Base-by-base conservation (phyloP, 257 asterid species). In the Solanum medicagineum region DNA sequence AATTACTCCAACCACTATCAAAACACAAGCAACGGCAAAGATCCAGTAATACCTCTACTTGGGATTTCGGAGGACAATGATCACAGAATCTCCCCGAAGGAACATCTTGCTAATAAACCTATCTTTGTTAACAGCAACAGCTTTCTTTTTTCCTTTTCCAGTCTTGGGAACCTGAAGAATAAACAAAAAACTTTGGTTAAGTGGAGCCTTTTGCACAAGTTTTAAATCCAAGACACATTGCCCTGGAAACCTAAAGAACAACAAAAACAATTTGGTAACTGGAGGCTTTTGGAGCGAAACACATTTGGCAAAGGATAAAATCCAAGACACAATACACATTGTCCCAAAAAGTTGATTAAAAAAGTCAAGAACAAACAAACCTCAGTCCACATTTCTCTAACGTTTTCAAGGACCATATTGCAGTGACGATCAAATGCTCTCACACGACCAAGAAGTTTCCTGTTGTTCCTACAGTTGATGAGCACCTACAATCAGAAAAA, bases 301-400 rank as follows among this genome's bases (percentile, higher is more conserved):
- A 42, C 36, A 71, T 36, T 36, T 9, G 51, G 9, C 1, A 3
- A 55, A 44, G 42, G 80, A 19, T 20, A 42, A 19, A 20, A 71
- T 71, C 40, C 24, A 83, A 57, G n/a, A 51, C 14, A 56, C 44
- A 85, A 57, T 14, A 57, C n/a, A 69, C 74, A 60, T 54, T 53
- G 14, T 40, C 2, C 29, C 54, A 22, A 19, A 65, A 26, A 26
- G 69, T 74, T 8, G 2, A 29, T 5, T 36, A 29, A n/a, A 29
- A 26, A 45, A 5, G 6, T 26, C 54, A 19, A 15, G 45, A 12
- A 56, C 44, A 85, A 36, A 53, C 84, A 45, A 84, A 93, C 98
- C 98, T 94, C 97, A n/a, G 98, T 94, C 98, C 98, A 94, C 97
- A 94, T 93, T 89, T 94, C 98, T 56, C 95, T 85, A 86, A 95